Conservation (phyloP, 495 filamentous ascomycete genomes). For the Hyphodiscus hymeniophilus region DNA sequence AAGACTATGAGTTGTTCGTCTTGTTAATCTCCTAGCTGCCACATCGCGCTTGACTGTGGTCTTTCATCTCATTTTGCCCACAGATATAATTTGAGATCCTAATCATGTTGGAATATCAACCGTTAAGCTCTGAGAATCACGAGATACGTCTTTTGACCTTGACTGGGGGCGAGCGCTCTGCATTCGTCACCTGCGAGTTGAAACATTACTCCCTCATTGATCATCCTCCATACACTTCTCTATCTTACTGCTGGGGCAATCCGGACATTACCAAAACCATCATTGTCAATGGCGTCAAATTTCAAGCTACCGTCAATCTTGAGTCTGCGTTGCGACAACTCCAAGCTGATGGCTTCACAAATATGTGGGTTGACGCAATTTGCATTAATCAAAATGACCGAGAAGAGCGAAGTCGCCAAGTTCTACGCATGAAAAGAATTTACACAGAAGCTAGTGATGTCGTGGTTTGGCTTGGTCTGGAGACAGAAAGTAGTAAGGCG, state of each 20-base stretch:
- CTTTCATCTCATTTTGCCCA: no score
- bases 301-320: conserved; percentile 7
- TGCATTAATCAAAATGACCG: conserved; percentile 26
- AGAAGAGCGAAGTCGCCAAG: conserved; percentile 15
- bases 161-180: background rate
- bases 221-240: conserved; percentile 4
- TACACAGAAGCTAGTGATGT: conserved; percentile 4
- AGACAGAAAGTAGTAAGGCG: conserved; percentile 2
- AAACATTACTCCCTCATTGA: conserved; percentile 1
- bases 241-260: conserved; percentile 13
- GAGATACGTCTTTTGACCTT: conserved; percentile 10
- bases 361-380: conserved; percentile 24
- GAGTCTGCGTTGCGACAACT: conserved; percentile 11
- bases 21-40: no score
- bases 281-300: conserved; percentile 1
- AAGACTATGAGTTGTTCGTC: no score
- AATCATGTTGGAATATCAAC: background rate
- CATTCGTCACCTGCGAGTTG: background rate
- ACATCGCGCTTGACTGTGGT: no score
- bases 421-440: conserved; percentile 23
- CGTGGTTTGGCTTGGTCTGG: conserved; percentile 21
- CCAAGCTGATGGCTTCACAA: conserved; percentile 1
- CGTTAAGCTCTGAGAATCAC: conserved; percentile 3
- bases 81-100: no score
- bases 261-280: conserved; percentile 9